Percentiles rank a stretch among this genome's conserved stretches.
phyloP scores from a whole-genome alignment of 805 yeast species.

The Saccharomycopsis lassenensis region DNA sequence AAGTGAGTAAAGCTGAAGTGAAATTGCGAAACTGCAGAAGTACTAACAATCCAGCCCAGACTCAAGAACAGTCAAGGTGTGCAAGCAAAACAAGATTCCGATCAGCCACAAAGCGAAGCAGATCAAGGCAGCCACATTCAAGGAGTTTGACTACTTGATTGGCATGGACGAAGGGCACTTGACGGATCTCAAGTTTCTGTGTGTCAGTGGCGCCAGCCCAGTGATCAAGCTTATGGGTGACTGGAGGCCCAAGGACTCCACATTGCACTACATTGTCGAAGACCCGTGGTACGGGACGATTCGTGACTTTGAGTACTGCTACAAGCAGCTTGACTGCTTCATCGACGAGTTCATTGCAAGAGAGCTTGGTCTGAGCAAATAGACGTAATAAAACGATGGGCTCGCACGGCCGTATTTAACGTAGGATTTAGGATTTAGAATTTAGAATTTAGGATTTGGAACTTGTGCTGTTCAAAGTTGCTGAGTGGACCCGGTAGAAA shows the following conservation, averaged over 20 bases:
- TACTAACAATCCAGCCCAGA: conserved; percentile 5
- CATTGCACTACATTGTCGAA: conserved; percentile 10
- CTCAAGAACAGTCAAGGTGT: conserved; percentile 9
- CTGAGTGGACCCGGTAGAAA: too few relatives aligned
- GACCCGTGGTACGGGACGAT: conserved; percentile 16
- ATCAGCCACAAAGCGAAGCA: conserved; percentile 9
- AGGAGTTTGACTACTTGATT: conserved; percentile 10
- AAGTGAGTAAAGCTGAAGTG: neutral
- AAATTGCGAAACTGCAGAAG: neutral
- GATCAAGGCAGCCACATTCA: conserved; percentile 2
- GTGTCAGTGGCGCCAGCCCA: conserved; percentile 4
- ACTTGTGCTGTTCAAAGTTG: too few relatives aligned
- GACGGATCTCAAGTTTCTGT: conserved; percentile 6
- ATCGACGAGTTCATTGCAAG: conserved; percentile 11
- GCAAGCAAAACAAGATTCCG: conserved; percentile 8
- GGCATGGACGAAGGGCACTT: conserved; percentile 16
- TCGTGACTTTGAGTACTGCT: conserved; percentile 11
- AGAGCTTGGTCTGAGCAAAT: conserved; percentile 1
- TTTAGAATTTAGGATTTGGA: too few relatives aligned
- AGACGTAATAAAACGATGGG: too few relatives aligned
- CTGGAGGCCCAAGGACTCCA: conserved; percentile 11
- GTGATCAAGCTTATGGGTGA: conserved; percentile 11
- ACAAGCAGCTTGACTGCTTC: conserved; percentile 11
- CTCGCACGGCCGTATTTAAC: too few relatives aligned
- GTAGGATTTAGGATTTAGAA: too few relatives aligned